These are phyloP conservation scores for Xylaria sp. DNA, from an alignment of 2,329 filamentous ascomycete species.

Conservation along the genomic window DNA sequence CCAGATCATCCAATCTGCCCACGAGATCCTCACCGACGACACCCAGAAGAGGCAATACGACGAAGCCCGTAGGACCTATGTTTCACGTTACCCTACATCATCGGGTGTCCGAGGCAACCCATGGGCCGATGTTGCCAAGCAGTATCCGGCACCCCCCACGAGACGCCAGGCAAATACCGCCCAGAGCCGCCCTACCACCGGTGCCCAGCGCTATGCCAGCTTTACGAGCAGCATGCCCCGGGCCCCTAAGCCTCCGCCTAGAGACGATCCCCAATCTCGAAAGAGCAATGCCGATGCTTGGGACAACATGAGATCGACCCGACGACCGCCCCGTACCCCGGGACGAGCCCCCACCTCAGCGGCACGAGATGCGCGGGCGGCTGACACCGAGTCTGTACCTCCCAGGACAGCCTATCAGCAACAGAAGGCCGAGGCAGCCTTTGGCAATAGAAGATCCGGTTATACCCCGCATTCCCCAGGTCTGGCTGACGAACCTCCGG, in stretches of 20 bases:
- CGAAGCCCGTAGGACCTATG: constrained; percentile 44
- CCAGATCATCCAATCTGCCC: constrained; percentile 82
- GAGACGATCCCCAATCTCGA: constrained; percentile 33
- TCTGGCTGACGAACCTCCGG: constrained; percentile 56
- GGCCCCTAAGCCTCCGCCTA: constrained; percentile 18
- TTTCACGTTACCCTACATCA: constrained; percentile 47
- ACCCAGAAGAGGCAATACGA: constrained; percentile 57
- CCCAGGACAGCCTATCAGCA: constrained; percentile 56
- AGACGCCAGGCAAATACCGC: constrained; percentile 28
- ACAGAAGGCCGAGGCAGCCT: constrained; percentile 58
- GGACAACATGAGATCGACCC: constrained; percentile 38
- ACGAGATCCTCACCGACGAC: constrained; percentile 69
- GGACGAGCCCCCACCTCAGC: constrained; percentile 35
- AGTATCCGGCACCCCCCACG: constrained; percentile 55
- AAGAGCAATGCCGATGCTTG: constrained; percentile 40
- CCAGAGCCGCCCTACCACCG: constrained; percentile 36
- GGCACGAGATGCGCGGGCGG: constrained; percentile 27
- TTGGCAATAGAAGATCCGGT: constrained; percentile 53
- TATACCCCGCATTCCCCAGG: constrained; percentile 53
- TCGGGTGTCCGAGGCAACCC: constrained; percentile 62
- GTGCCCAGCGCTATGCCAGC: constrained; percentile 47
- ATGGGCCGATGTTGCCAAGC: constrained; percentile 52
- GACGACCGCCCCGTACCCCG: constrained; percentile 30
- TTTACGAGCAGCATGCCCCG: constrained; percentile 30
- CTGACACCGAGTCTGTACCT: constrained; percentile 41